These are phyloP conservation scores for Lipomyces sp. DNA, from an alignment of 805 yeast species.

Conservation along the genomic window DNA sequence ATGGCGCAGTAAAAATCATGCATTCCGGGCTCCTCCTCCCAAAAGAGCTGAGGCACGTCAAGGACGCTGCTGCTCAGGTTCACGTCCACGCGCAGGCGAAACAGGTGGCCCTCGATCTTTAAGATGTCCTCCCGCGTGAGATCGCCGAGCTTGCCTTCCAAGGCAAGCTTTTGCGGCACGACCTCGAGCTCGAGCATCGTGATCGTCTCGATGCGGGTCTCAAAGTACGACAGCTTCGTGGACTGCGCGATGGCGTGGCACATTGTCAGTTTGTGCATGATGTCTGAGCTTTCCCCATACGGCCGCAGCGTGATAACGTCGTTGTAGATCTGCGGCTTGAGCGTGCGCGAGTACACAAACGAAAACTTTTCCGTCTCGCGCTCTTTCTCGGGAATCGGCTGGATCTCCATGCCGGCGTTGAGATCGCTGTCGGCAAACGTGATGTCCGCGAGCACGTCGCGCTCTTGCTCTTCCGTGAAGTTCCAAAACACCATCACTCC, in stretches of 20 bases:
- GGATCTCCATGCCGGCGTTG: neutral
- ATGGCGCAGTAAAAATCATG: conserved; percentile 89
- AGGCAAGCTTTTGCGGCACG: conserved; percentile 82
- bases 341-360: conserved; percentile 57
- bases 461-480: conserved; percentile 86
- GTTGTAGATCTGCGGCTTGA: conserved; percentile 57
- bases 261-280: conserved; percentile 84
- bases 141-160: conserved; percentile 77
- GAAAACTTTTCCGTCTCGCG: conserved; percentile 89
- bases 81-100: conserved; percentile 89
- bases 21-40: conserved; percentile 92
- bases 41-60: conserved; percentile 94
- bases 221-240: conserved; percentile 86
- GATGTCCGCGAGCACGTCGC: conserved; percentile 87
- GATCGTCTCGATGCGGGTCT: conserved; percentile 70
- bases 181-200: conserved; percentile 55
- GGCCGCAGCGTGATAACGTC: conserved; percentile 82
- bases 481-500: conserved; percentile 99
- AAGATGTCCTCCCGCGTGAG: conserved; percentile 78
- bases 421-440: conserved; percentile 52
- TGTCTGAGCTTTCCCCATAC: conserved; percentile 56
- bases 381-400: conserved; percentile 59
- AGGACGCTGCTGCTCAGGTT: conserved; percentile 84
- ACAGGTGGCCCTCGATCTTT: conserved; percentile 84
- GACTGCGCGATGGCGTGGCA: conserved; percentile 97